Evolutionary conservation across 805 yeast genomes (phyloP).

Genomic region (Grigorovia yakushimaensis): DNA sequence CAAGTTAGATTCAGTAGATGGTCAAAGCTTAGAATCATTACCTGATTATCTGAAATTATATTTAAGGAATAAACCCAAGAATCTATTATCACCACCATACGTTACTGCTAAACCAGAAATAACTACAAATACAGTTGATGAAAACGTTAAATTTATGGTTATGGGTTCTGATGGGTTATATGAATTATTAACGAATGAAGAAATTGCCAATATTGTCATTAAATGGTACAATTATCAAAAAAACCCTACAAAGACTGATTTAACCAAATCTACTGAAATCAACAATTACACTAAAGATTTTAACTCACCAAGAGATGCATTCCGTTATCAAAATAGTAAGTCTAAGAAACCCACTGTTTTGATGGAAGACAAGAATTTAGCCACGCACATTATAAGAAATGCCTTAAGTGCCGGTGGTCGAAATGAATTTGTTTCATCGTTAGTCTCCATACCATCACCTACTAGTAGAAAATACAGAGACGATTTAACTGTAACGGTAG

Average conservation of each 20-base stretch:
- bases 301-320: conserved; percentile 59
- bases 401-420: conserved; percentile 86
- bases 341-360: conserved; percentile 33
- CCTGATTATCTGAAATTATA: conserved; percentile 77
- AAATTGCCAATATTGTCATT: conserved; percentile 83
- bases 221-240: conserved; percentile 76
- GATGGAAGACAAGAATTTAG: conserved; percentile 76
- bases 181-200: conserved; percentile 86
- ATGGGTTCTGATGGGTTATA: conserved; percentile 91
- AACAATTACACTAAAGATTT: conserved; percentile 36
- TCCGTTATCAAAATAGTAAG: conserved; percentile 40
- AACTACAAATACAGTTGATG: conserved; percentile 66
- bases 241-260: neutral
- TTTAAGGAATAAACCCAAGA: conserved; percentile 66
- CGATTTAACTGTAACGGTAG: conserved; percentile 91
- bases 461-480: conserved; percentile 87
- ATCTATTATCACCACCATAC: conserved; percentile 83
- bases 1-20: conserved; percentile 55
- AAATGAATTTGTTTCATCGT: conserved; percentile 76
- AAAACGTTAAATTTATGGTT: conserved; percentile 73
- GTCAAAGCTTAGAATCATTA: conserved; percentile 39
- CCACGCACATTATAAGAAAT: conserved; percentile 88
- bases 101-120: conserved; percentile 95
- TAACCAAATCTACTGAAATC: neutral
- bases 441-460: conserved; percentile 86